Base-by-base conservation (phyloP, 179 eudicot genomes). In the Vitellaria paradoxa region DNA sequence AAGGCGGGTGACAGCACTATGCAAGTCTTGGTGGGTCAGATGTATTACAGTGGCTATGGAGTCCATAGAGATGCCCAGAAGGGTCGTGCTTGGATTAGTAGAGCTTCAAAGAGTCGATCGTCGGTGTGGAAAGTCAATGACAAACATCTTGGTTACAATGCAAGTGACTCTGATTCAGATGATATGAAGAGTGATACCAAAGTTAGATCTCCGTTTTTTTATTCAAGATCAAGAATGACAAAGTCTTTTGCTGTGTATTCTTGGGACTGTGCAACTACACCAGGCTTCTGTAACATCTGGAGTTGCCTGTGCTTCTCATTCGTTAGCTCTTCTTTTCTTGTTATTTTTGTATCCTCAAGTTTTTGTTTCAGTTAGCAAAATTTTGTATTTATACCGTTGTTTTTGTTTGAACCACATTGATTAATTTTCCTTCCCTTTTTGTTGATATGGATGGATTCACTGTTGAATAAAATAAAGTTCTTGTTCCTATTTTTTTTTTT, bases 11-110 rank as follows among this genome's bases (percentile, higher is more conserved):
- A 92, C 73, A 67, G 84, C 40, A 83, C 87, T 65, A 91, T 91
- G 95, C 97, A 92, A 84, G 92, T 92, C 50, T 88, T 92, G 77
- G 86, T 91, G 47, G 89, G 87, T 77, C 95, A 92, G 93, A 92
- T 92, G 97, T 92, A 92, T 70, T 77, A 68, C 78, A 62, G 49
- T 84, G 95, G 97, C 42, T 92, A 92, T 87, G 97, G 97, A 62
- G 88, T 89, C 24, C 76, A 89, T 13, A 82, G 73, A 81, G 95
- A 92, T 80, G 69, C 77, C 76, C 88, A 89, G 65, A 92, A 88
- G 91, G 88, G 86, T 18, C 80, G 66, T 61, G 88, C 83, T 71
- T 88, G 91, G 91, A 81, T 88, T 65, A 75, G n/a, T 30, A 81
- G 77, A 75, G 91, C 91, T 79, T 83, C 89, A 9, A 82, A 49